Base-by-base conservation (phyloP, 345 rosid species). In the Tarenaya hassleriana region DNA sequence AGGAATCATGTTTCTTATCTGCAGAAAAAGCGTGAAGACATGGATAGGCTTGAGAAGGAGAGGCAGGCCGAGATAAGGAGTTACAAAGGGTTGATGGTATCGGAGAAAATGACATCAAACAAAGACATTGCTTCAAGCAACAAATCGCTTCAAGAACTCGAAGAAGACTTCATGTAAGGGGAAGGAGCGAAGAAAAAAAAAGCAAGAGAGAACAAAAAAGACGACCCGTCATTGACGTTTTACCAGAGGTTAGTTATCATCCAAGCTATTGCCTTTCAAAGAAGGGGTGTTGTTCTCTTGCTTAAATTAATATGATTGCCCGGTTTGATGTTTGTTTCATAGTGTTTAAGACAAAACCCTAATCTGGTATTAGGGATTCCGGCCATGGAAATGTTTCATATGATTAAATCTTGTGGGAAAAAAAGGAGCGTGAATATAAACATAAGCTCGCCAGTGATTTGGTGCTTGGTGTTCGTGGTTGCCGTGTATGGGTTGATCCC, bases 101-200 rank as follows among this genome's bases (percentile, higher is more conserved):
- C 94, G n/a, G 96, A 92, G 6, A 92, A 88, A 21, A 92, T 92
- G 96, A 87, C 95, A 50, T 88, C 95, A 11, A 88, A 92, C 80
- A 92, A 92, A 73, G 77, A 92, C 56, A 76, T 88, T 56, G 96
- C 95, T 47, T 72, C 84, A 16, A 75, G 74, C 67, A 78, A 46
- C 80, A 92, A 85, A 74, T 83, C 95, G 16, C 41, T 92, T 67
- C 95, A 88, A 80, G 98, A 92, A 69, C 70, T 92, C 14, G 98
- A 92, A 75, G 98, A 92, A 3, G 98, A 88, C 70, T 92, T 92
- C 47, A 92, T 92, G 98, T 92, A 72, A 81, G 52, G 54, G 18
- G 63, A 57, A 46, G 64, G 38, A 44, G 58, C 18, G 43, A 18
- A 12, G 3, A 16, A 7, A 37, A 43, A 50, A 41, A 4, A 39